Evolutionary conservation across 2,329 filamentous ascomycete genomes (phyloP).

Genomic region (Pseudogymnoascus sp.): DNA sequence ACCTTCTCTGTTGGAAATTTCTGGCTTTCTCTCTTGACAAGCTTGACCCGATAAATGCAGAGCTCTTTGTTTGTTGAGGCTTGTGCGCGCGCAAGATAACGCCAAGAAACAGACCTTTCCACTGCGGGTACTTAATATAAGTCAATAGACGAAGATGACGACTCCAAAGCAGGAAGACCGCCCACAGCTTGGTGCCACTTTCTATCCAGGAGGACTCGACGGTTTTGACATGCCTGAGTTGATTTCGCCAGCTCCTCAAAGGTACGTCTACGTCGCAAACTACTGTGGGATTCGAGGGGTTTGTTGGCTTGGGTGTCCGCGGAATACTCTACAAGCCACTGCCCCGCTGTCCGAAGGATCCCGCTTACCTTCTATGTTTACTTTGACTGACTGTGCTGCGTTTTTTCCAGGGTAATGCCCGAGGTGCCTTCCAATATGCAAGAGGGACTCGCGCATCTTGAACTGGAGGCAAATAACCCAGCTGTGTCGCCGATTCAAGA

Average conservation of each 20-base stretch:
- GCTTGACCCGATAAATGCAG: neutral
- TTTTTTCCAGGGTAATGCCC: slow-evolving; percentile 66
- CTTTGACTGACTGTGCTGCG: slow-evolving; percentile 15
- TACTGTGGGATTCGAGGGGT: too few species aligned
- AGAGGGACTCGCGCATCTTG: slow-evolving; percentile 83
- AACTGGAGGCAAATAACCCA: slow-evolving; percentile 60
- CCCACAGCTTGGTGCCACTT: slow-evolving; percentile 48
- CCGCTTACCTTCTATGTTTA: slow-evolving; percentile 10
- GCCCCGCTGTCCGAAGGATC: neutral
- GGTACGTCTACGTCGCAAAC: too few species aligned
- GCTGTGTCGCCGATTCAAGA: slow-evolving; percentile 21
- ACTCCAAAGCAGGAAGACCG: slow-evolving; percentile 8
- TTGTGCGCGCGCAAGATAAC: neutral
- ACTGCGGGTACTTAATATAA: slow-evolving; percentile 1
- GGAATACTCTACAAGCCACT: too few species aligned
- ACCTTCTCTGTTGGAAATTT: neutral
- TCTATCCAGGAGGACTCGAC: slow-evolving; percentile 58
- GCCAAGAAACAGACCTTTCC: neutral
- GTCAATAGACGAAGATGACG: slow-evolving; percentile 8
- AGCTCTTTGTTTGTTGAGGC: neutral
- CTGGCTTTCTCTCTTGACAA: neutral
- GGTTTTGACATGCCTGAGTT: slow-evolving; percentile 62
- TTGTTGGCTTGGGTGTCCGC: too few species aligned
- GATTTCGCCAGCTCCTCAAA: slow-evolving; percentile 61
- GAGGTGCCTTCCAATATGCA: slow-evolving; percentile 97